Evolutionary conservation across 108 stramenopile species (phyloP).

Genomic region (Nitzschia inconspicua): DNA sequence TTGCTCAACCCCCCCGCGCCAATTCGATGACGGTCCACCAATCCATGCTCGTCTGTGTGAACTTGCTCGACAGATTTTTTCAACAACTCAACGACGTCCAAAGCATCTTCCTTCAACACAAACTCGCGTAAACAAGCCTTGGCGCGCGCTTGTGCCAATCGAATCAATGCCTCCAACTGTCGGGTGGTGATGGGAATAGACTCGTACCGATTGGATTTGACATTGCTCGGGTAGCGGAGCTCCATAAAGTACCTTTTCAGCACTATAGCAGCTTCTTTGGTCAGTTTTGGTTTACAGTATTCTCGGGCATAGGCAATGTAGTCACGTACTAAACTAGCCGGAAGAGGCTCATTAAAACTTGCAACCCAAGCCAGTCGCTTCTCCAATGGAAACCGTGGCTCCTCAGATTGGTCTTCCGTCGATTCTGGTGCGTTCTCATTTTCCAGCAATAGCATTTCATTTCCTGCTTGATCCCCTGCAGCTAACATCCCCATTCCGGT

Average conservation of each 20-base stretch:
- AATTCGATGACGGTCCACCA: slow-evolving; percentile 64
- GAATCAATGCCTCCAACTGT: slow-evolving; percentile 95
- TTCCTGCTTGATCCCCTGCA: background rate
- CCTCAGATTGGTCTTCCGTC: background rate
- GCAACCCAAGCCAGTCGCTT: slow-evolving; percentile 79
- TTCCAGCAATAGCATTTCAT: background rate
- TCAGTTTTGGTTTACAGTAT: slow-evolving; percentile 90
- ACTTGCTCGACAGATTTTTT: slow-evolving; percentile 64
- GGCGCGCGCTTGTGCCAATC: slow-evolving; percentile 92
- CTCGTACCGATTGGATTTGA: slow-evolving; percentile 43
- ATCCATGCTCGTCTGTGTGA: slow-evolving; percentile 68
- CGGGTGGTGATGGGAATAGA: slow-evolving; percentile 95
- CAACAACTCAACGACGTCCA: slow-evolving; percentile 95
- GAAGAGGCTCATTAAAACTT: slow-evolving; percentile 69
- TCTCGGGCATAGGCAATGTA: slow-evolving; percentile 96
- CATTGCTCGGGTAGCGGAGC: slow-evolving; percentile 64
- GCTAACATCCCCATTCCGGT: slow-evolving; percentile 2
- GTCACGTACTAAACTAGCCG: slow-evolving; percentile 82
- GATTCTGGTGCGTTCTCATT: background rate
- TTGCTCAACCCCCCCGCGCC: slow-evolving; percentile 79
- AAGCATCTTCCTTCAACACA: slow-evolving; percentile 92
- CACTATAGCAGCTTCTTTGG: slow-evolving; percentile 74
- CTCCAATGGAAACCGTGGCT: slow-evolving; percentile 42
- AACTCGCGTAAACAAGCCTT: slow-evolving; percentile 90
- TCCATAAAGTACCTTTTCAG: slow-evolving; percentile 91